Base-by-base conservation (phyloP, 805 yeast species). In the Tetrapisispora nanseiensis region DNA sequence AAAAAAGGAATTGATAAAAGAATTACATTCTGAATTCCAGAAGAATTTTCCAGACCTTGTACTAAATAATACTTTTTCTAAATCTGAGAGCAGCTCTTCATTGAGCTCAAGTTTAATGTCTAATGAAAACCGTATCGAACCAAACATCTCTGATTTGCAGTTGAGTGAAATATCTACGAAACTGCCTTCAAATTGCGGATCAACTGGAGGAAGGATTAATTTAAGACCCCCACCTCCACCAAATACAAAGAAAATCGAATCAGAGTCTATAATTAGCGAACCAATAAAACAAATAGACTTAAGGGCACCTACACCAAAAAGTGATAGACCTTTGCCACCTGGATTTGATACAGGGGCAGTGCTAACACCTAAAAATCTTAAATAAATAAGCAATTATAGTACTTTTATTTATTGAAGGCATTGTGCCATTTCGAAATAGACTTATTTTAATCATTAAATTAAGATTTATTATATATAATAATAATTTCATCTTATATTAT, bases 21-120 rank as follows among this genome's bases (percentile, higher is more conserved):
- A 77, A 42, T 62, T 90, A 31, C 81, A 84, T 54, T 72, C 74
- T 30, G 72, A 67, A 39, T 76, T 75, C 48, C 74, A 78, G 34
- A 58, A 51, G 4, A 44, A 51, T 2, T 57, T 62, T 43, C 47
- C 56, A 6, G 57, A 56, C 10, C n/a, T 34, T 11, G 22, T 9
- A n/a, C 10, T 21, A 9, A 21, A n/a, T 3, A 21, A 16, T 18
- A 6, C 21, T 7, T 9, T 15, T 20, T 12, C 28, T 5, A 24
- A 19, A 21, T 7, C 32, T 12, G 23, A 31, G 3, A 33, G 28
- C 11, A 38, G 22, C 5, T 13, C 33, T 21, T 33, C 38, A 18
- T 21, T 39, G 5, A 39, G 23, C 19, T 23, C 34, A 5, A 13
- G 11, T 4, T 6, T 5, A 9, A 3, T 33, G 7, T 20, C 27